phyloP scores from a whole-genome alignment of 306 rosid species.

The Malus orientalis region DNA sequence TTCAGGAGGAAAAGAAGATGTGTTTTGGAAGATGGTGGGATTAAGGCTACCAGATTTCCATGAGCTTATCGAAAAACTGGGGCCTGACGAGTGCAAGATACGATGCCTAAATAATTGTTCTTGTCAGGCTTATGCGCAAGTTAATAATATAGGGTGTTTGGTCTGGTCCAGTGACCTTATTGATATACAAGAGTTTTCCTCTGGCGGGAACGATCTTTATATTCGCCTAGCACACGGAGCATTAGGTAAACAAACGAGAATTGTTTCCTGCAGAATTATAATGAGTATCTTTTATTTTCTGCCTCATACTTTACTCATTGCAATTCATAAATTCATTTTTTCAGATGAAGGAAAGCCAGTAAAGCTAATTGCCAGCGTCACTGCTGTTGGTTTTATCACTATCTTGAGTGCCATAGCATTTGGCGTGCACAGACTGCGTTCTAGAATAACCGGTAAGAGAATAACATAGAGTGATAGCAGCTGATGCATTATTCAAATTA shows the following conservation, averaged over 20 bases:
- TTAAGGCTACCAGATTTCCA: constrained; percentile 15
- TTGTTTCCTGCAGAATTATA: neutral
- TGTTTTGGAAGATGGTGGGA: neutral
- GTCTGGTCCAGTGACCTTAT: constrained; percentile 18
- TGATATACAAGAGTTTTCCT: constrained; percentile 7
- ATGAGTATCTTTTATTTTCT: neutral
- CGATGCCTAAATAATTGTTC: constrained; percentile 21
- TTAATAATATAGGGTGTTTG: constrained; percentile 20
- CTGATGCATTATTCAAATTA: too few relatives aligned
- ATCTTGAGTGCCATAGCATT: neutral
- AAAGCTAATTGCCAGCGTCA: constrained; percentile 7
- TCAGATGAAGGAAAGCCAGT: neutral
- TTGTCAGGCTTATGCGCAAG: constrained; percentile 21
- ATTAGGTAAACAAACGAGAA: constrained; percentile 14
- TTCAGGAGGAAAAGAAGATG: neutral
- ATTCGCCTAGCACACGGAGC: constrained; percentile 27
- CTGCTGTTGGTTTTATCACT: neutral
- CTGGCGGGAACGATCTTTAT: constrained; percentile 9
- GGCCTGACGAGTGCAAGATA: neutral
- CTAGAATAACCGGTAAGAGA: constrained; percentile 8
- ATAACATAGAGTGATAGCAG: too few relatives aligned
- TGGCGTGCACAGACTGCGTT: neutral
- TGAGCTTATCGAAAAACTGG: neutral
- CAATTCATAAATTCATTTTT: neutral
- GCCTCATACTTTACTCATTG: neutral